phyloP scores from a whole-genome alignment of 1,284 basidiomycete genomes.

The Neonothopanus nambi region DNA sequence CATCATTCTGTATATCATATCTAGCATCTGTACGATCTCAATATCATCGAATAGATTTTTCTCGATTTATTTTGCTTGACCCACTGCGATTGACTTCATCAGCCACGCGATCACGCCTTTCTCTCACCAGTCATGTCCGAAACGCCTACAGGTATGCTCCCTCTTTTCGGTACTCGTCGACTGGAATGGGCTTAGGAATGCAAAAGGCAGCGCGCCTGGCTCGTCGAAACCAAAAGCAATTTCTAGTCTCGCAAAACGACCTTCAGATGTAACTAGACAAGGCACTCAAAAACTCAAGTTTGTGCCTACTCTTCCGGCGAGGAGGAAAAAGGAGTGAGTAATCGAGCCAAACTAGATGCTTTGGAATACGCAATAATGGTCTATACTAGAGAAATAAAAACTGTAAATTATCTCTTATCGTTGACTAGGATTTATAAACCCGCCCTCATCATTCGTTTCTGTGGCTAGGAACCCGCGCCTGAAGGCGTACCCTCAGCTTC shows the following conservation, averaged over 20 bases:
- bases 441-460: constrained; percentile 20
- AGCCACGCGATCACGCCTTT: too few relatives aligned
- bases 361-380: constrained; percentile 5
- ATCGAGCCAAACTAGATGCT: constrained; percentile 7
- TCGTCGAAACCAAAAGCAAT: constrained; percentile 53
- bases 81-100: too few relatives aligned
- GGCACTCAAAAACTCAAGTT: constrained; percentile 78
- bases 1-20: too few relatives aligned
- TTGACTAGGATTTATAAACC: constrained; percentile 7
- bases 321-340: constrained; percentile 69
- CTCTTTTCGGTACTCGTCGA: constrained; percentile 1
- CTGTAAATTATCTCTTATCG: constrained; percentile 28
- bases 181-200: neutral
- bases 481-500: constrained; percentile 32
- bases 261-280: constrained; percentile 66
- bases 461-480: constrained; percentile 52
- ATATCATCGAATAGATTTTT: too few relatives aligned
- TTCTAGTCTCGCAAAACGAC: constrained; percentile 70
- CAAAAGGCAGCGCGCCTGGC: constrained; percentile 19
- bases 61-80: too few relatives aligned
- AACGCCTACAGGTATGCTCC: constrained; percentile 10
- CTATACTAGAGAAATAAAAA: constrained; percentile 42
- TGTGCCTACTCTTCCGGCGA: constrained; percentile 68
- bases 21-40: too few relatives aligned
- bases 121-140: constrained; percentile 16